Base-by-base conservation (phyloP, 441 rosid genomes). In the Sinapis alba region DNA sequence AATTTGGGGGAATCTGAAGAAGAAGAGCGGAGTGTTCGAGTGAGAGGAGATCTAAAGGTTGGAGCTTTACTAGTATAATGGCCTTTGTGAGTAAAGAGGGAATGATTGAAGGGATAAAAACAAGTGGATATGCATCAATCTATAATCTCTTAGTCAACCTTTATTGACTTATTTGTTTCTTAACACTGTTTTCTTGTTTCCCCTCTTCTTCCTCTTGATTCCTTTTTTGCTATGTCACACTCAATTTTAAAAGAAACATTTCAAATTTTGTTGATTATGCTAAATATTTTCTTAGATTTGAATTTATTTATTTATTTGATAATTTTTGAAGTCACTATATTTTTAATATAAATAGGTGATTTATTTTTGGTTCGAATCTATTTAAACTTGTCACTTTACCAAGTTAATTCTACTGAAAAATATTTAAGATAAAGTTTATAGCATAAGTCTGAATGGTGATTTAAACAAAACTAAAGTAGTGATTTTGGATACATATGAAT, bases 91-190 rank as follows among this genome's bases (percentile, higher is more conserved):
- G 51, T 2, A 34, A 68, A 54, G 28, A 54, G 65, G 41, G 75
- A 62, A 43, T 68, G 81, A 78, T 72, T 72, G 78, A 65, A 32
- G 18, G 53, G 60, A 59, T 50, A 32, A 71, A 78, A 73, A 78
- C 78, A 73, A 78, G 78, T 78, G 81, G 81, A 73, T 78, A 68
- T 62, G 74, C 62, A 38, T 66, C 77, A 26, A 20, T 41, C 47
- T 41, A 41, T 32, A 20, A 53, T 4, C 23, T 69, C 58, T 62
- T n/a, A 45, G 65, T 77, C 74, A 60, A 77, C 51, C 73, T 69
- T 77, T 77, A 4, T 78, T 78, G 73, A 77, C 80, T 77, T 76
- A 8, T 68, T 68, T 68, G 64, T 62, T 68, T 51, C 62, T 24
- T 59, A 15, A 67, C 71, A 69, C 66, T 76, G 23, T 51, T 70